phyloP scores from a whole-genome alignment of 2,329 filamentous ascomycete species.

The Colletotrichum musae region DNA sequence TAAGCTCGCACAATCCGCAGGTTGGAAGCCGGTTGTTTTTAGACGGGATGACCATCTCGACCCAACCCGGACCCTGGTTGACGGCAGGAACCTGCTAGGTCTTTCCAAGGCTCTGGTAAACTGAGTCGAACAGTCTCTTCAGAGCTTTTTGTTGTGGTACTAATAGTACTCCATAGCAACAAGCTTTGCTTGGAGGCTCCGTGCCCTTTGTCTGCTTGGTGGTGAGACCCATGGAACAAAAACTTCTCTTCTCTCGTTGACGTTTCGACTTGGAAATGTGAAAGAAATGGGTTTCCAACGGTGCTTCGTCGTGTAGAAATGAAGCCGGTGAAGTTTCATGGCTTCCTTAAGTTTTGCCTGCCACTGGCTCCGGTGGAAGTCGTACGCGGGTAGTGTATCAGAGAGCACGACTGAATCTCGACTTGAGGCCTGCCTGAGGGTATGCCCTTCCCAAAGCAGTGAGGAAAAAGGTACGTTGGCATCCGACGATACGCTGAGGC shows the following conservation, averaged over 20 bases:
- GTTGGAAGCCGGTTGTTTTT: conserved; percentile 11
- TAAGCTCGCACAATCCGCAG: conserved; percentile 21
- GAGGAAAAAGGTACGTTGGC: neutral
- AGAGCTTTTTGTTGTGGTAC: too few species aligned
- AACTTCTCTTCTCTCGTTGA: neutral
- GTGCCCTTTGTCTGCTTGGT: neutral
- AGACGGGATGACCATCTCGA: conserved; percentile 11
- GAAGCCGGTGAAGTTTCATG: neutral
- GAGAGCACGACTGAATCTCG: neutral
- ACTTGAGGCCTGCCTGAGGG: too few species aligned
- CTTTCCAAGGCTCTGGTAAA: conserved; percentile 24
- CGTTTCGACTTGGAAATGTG: neutral
- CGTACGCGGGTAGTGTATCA: neutral
- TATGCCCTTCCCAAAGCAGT: too few species aligned
- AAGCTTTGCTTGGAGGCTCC: neutral
- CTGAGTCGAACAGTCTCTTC: neutral
- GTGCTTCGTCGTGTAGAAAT: neutral
- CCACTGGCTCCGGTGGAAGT: conserved; percentile 5
- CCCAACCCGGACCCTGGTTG: conserved; percentile 8
- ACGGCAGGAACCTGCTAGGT: conserved; percentile 9
- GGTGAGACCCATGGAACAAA: conserved; percentile 5
- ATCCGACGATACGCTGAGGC: neutral
- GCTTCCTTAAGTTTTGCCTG: neutral
- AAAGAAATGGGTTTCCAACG: conserved; percentile 4
- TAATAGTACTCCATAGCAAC: neutral